Evolutionary conservation across 2,329 filamentous ascomycete genomes (phyloP), one percentile per base, ranked within the genome.

Genomic region (Pezicula neosporulosa): DNA sequence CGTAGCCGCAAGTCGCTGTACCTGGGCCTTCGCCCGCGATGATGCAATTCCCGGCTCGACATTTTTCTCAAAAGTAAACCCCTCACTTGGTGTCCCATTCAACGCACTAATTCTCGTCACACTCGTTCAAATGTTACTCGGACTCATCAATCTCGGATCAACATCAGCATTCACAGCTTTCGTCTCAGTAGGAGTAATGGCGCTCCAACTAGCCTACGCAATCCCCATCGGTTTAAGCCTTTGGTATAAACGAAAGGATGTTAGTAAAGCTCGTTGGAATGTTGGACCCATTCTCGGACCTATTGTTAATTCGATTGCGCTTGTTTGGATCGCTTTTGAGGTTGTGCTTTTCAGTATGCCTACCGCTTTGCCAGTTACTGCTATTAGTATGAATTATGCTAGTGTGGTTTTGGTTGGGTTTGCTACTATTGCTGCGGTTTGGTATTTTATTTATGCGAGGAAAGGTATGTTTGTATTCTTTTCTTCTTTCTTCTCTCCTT

Each of bases 201-300:
- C 86, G 1, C 75, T 92, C 0, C 82, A 85, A 6, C 70, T 91
- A 5, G 86, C 85, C 2, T 92, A 92, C 59, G 87, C 80, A 6
- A 88, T 92, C 37, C 89, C 88, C 0, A 81, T 89, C 44, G 74
- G 79, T 0, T 82, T 91, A 58, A 89, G 90, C 36, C 67, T 87
- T 2, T 80, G 84, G 4, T 83, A 87, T 7, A 78, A 86, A 7
- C 81, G 74, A 46, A 82, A 66, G 68, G 46, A 70, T 67, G 55
- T 74, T 1, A 67, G 75, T 5, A 70, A 77, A 44, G 63, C 82
- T 72, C 70, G 90, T 6, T 87, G 86, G 0, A 74, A 79, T 44
- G 69, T 70, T 9, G 73, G 83, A 33, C 63, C 76, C 0, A 83
- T 87, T 58, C 70, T 85, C 42, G 85, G 78, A n/a, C 85, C 82